Evolutionary conservation across 2,329 filamentous ascomycete species (phyloP), one percentile per base, ranked within the genome.

Genomic region (Stachybotrys chlorohalonatus): DNA sequence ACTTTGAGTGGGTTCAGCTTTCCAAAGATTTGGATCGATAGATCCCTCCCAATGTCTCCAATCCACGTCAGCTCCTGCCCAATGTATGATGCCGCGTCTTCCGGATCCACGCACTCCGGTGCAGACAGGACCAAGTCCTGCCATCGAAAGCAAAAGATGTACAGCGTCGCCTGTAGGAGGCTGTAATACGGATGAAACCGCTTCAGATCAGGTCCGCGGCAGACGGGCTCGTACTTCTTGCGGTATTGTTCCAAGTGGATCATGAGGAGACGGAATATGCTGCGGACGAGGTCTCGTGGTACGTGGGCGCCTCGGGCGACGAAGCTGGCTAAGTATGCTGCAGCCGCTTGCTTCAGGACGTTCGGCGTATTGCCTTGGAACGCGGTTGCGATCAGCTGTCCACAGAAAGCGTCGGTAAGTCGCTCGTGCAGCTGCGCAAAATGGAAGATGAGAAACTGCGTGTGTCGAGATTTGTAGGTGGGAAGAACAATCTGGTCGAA

Each of bases 71-170:
- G 83, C 55, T 95, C 89, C 60, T 87, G 84, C 3, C 85, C 80
- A 16, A 84, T 72, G 60, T 82, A 85, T 1, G 80, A 81, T 1
- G 77, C 73, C 11, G 77, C 74, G 57, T 86, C 83, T 56, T 82
- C 87, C 58, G 75, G 81, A 71, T 82, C 87, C 55, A 82, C 80
- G 57, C 72, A 76, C 56, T 84, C 78, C 1, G 81, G 75, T 4
- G 80, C 81, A 1, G 81, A 79, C 17, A 82, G 76, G 54, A 90
- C 87, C 50, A 99, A 78, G 65, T 97, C 93, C 57, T 90, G 87
- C 94, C 94, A 99, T 54, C 94, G 86, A 77, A 99, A 99, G 75
- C 94, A 99, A 66, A 95, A 96, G 56, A 95, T 93, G 74, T 96
- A 96, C 30, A 96, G 81, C 3, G 95, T 77, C 1, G 91, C 91